Evolutionary conservation across 306 rosid species (phyloP), one percentile per base, ranked within the genome.

Genomic region (Fragaria nilgerrensis): DNA sequence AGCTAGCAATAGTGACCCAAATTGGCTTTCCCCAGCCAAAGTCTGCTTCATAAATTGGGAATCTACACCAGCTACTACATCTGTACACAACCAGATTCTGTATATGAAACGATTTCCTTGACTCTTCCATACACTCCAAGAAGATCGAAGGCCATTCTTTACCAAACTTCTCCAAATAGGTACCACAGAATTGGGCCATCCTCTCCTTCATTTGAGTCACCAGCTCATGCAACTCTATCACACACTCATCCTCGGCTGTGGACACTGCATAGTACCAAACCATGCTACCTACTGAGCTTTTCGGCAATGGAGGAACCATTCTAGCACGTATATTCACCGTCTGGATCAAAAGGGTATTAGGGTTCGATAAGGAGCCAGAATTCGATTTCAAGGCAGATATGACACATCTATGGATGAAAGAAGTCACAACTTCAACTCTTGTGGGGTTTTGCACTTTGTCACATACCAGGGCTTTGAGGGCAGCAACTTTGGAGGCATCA

Each of bases 381-480:
- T 32, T 69, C 19, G 25, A 49, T 39, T 32, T 69, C 19, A 80
- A 48, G 1, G 87, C 50, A 12, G 79, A 39, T 13, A 80, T 70
- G 0, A 72, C 80, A 34, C 82, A 34, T 65, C 73, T 78, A 63
- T 73, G 82, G 13, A 89, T 56, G 9, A 85, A 32, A 7, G 87
- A 83, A 3, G 77, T 66, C 13, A 89, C 87, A 17, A 82, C 85
- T 62, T 89, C 72, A 0, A 89, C 85, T 2, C 87, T 80, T 0
- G 91, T 50, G 59, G 89, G 85, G 27, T 79, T 78, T 3, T 27
- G 9, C 19, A 86, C 58, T 52, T 12, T 74, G 19, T 19, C n/a
- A 15, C 78, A 43, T 2, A 82, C 77, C 71, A 52, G 13, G 58
- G 79, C 69, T 66, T 80, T 87, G 10, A 87, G 85, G 3, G 79